Evolutionary conservation across 768 basidiomycete species (phyloP), one percentile per base, ranked within the genome.

Genomic region (Lactarius pseudohatsudake): DNA sequence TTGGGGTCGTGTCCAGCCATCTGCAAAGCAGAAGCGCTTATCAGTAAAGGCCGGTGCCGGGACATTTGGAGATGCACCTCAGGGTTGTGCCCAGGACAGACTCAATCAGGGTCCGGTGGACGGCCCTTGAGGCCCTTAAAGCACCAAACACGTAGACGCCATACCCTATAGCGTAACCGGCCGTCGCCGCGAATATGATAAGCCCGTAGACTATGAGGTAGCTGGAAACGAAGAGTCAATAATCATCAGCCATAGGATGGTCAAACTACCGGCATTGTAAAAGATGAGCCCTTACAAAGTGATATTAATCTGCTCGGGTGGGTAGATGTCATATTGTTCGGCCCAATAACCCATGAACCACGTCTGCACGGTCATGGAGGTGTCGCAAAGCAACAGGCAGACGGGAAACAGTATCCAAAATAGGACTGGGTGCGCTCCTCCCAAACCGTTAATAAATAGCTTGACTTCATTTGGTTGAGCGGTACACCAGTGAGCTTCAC

Each of bases 71-170:
- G 38, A 83, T 78, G 78, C 78, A 88, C 73, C 87, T 84, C 41
- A 89, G 73, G 1, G 89, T 89, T 4, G 86, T 84, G 5, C 85
- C 81, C 20, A 90, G 73, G 0, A 90, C 73, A 10, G 86, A 81
- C 30, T 80, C 74, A 3, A 89, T 67, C 1, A 90, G 78, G 64
- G 79, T 74, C 26, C 72, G 71, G 70, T 89, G 87, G 16, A 90
- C 83, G 8, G 67, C 73, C 62, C 80, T 77, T 4, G 86, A 86
- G 2, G 87, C 88, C 61, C 84, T 77, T 59, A 86, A 71, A 2
- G 77, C 71, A 3, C 85, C 87, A 47, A 75, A 75, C n/a, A 82
- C 75, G 71, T 81, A 87, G 30, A 72, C 58, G 8, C 81, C 62
- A 20, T 73, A 78, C 1, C 74, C 79, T 6, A 70, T 20, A 4